Conservation (phyloP, 345 rosid species). For the Cardamine resedifolia region DNA sequence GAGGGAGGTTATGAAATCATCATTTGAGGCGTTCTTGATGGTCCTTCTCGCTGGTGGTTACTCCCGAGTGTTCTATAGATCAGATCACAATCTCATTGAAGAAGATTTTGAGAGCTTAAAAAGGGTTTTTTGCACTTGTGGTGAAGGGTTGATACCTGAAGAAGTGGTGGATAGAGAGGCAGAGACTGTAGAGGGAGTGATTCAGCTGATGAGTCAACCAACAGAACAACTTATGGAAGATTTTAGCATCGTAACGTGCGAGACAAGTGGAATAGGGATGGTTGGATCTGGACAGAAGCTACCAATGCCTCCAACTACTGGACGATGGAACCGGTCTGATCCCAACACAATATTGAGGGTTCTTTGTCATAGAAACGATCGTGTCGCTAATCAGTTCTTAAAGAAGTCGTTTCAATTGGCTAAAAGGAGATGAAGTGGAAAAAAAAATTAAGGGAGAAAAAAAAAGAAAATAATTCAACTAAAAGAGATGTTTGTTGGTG, state of each 20-base stretch:
- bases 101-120: slow-evolving; percentile 77
- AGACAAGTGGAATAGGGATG: slow-evolving; percentile 53
- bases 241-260: slow-evolving; percentile 58
- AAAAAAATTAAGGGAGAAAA: neutral
- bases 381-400: slow-evolving; percentile 61
- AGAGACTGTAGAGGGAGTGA: slow-evolving; percentile 70
- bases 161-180: slow-evolving; percentile 69
- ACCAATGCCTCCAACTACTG: slow-evolving; percentile 80
- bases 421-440: slow-evolving; percentile 43
- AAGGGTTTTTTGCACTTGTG: slow-evolving; percentile 63
- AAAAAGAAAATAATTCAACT: neutral
- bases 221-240: slow-evolving; percentile 85
- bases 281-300: slow-evolving; percentile 55
- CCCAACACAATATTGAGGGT: slow-evolving; percentile 81
- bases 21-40: slow-evolving; percentile 78
- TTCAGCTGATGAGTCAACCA: slow-evolving; percentile 64
- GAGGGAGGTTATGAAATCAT: slow-evolving; percentile 75
- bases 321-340: slow-evolving; percentile 75
- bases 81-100: slow-evolving; percentile 56
- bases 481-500: neutral
- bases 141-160: slow-evolving; percentile 71
- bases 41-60: slow-evolving; percentile 83
- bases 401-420: slow-evolving; percentile 72
- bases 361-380: slow-evolving; percentile 76
- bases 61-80: slow-evolving; percentile 51